These are phyloP conservation scores for Oidiodendron maius DNA, from an alignment of 495 filamentous ascomycete genomes.

Conservation along the genomic window DNA sequence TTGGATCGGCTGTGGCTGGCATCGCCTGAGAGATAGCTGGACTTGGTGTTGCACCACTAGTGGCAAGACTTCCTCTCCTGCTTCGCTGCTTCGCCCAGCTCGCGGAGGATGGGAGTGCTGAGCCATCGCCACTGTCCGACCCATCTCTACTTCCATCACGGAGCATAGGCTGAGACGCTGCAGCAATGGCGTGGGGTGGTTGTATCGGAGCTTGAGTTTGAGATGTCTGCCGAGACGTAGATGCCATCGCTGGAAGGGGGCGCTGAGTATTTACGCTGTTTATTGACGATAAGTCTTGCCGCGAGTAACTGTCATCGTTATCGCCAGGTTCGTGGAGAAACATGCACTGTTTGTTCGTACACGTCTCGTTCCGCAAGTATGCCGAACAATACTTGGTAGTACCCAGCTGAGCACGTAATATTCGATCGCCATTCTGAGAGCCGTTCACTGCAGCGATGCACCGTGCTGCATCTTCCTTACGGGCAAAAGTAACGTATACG, in stretches of 20 bases:
- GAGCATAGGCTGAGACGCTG: constrained; percentile 65
- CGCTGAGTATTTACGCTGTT: constrained; percentile 81
- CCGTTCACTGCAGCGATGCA: constrained; percentile 93
- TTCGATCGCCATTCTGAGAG: constrained; percentile 81
- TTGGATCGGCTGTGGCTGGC: constrained; percentile 36
- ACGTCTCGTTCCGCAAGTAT: constrained; percentile 87
- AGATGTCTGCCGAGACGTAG: constrained; percentile 33
- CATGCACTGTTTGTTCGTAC: constrained; percentile 92
- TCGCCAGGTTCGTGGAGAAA: constrained; percentile 97
- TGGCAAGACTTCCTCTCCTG: constrained; percentile 67
- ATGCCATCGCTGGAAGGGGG: constrained; percentile 40
- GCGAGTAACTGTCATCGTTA: constrained; percentile 92
- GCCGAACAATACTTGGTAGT: constrained; percentile 99
- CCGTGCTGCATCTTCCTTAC: constrained; percentile 74
- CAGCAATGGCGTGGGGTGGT: constrained; percentile 36
- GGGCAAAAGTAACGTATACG: constrained; percentile 93
- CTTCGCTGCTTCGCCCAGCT: constrained; percentile 82
- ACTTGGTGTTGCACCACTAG: constrained; percentile 74
- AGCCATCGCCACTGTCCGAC: constrained; percentile 62
- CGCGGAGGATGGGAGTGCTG: constrained; percentile 85
- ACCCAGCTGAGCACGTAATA: constrained; percentile 86
- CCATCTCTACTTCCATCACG: constrained; percentile 74
- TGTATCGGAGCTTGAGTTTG: constrained; percentile 40
- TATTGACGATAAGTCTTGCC: constrained; percentile 93
- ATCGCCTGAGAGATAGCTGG: constrained; percentile 63